Evolutionary conservation across 2,329 filamentous ascomycete genomes (phyloP).

Genomic region (Didymella sp.): DNA sequence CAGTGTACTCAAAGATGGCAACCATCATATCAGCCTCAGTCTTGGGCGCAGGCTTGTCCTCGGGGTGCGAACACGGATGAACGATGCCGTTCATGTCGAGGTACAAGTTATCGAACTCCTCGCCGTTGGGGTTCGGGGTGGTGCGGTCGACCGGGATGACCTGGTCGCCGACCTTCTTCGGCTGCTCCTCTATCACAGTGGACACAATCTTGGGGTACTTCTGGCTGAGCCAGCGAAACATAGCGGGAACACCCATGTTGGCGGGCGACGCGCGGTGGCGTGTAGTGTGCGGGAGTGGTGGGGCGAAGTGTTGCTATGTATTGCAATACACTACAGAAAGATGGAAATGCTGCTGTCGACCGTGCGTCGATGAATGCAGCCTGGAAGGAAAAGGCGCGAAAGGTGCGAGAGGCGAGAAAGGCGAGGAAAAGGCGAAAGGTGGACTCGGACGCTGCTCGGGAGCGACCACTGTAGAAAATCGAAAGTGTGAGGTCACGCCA

Average conservation of each 20-base stretch:
- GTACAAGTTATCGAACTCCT: constrained; percentile 97
- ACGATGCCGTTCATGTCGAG: constrained; percentile 99
- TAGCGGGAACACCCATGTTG: constrained; percentile 89
- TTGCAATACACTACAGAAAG: constrained; percentile 26
- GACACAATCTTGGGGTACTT: constrained; percentile 99
- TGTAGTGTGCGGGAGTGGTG: constrained; percentile 17
- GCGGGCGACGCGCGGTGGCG: constrained; percentile 31
- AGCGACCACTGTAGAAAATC: constrained; percentile 3
- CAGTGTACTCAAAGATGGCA: constrained; percentile 98
- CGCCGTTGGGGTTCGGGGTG: constrained; percentile 89
- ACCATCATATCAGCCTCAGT: constrained; percentile 99
- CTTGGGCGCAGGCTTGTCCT: constrained; percentile 86
- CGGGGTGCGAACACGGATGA: constrained; percentile 96
- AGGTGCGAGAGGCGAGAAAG: no score
- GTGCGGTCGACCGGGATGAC: constrained; percentile 85
- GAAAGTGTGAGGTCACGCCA: background rate
- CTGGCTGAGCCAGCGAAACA: constrained; percentile 94
- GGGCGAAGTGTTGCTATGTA: constrained; percentile 25
- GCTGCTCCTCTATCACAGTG: constrained; percentile 84
- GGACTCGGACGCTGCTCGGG: constrained; percentile 11
- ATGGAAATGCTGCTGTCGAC: constrained; percentile 19
- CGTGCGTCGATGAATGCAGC: constrained; percentile 24
- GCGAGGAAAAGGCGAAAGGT: constrained; percentile 4
- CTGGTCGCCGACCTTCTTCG: constrained; percentile 81
- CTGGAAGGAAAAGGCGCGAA: constrained; percentile 13